phyloP scores from a whole-genome alignment of 2,329 filamentous ascomycete species.

The Nemania sp. region DNA sequence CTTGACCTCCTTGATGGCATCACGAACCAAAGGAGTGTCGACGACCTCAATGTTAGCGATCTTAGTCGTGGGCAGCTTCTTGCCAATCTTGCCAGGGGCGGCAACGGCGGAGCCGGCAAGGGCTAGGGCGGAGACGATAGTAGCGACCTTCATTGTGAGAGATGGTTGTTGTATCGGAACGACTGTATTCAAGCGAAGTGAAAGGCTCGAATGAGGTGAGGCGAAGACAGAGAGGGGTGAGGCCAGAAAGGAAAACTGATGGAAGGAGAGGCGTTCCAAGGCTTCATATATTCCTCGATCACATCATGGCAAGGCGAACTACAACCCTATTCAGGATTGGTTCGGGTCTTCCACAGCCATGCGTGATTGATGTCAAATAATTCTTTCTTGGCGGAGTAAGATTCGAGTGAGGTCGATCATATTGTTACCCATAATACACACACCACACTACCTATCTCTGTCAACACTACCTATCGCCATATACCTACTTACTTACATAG shows the following conservation, averaged over 20 bases:
- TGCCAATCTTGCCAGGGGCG: slow-evolving; percentile 24
- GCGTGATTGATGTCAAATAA: slow-evolving; percentile 12
- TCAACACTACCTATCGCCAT: background rate
- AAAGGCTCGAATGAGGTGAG: background rate
- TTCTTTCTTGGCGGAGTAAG: slow-evolving; percentile 7
- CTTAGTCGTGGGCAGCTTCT: slow-evolving; percentile 35
- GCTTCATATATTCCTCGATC: slow-evolving; percentile 21
- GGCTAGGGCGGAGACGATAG: slow-evolving; percentile 31
- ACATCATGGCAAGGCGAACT: background rate
- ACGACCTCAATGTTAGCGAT: slow-evolving; percentile 39
- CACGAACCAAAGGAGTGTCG: slow-evolving; percentile 35
- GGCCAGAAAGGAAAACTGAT: background rate
- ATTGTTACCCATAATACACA: background rate
- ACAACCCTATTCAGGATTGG: background rate
- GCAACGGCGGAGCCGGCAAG: slow-evolving; percentile 32
- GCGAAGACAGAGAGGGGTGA: slow-evolving; percentile 4
- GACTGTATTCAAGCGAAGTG: background rate
- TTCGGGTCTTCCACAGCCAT: background rate
- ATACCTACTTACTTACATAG: background rate
- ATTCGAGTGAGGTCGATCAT: background rate
- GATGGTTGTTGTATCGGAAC: slow-evolving; percentile 2
- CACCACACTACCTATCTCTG: no score
- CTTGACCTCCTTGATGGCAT: slow-evolving; percentile 33
- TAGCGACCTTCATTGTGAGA: slow-evolving; percentile 36
- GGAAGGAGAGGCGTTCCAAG: background rate